phyloP scores from a whole-genome alignment of 2,329 filamentous ascomycete genomes.

The Colletotrichum paranaense region DNA sequence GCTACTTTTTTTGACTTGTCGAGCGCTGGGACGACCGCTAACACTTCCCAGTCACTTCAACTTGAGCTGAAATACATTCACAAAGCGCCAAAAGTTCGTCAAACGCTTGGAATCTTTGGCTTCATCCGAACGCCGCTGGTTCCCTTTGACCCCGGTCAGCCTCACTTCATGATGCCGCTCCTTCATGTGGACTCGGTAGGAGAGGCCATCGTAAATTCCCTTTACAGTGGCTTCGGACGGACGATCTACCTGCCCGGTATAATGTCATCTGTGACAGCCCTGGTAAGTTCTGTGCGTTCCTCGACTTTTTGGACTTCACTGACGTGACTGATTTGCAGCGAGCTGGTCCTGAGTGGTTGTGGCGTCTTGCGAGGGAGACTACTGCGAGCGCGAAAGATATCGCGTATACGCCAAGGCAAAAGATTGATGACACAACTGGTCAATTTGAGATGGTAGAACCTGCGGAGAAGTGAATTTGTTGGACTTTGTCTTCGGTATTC shows the following conservation, averaged over 20 bases:
- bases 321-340: constrained; percentile 26
- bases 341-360: constrained; percentile 39
- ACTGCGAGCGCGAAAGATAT: constrained; percentile 15
- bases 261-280: constrained; percentile 39
- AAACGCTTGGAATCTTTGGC: constrained; percentile 44
- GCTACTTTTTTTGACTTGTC: background rate
- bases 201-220: constrained; percentile 41
- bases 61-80: constrained; percentile 44
- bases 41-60: constrained; percentile 40
- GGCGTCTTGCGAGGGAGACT: constrained; percentile 20
- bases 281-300: constrained; percentile 39
- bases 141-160: constrained; percentile 39
- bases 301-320: background rate
- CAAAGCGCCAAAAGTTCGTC: constrained; percentile 42
- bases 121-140: constrained; percentile 47
- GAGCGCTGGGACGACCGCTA: background rate
- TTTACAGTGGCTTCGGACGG: constrained; percentile 45
- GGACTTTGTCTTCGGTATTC: background rate
- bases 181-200: constrained; percentile 47
- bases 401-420: constrained; percentile 14
- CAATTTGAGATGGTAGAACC: background rate
- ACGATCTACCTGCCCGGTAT: constrained; percentile 45
- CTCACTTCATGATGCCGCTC: constrained; percentile 44
- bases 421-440: constrained; percentile 17
- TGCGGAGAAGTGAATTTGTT: background rate